Conservation (phyloP, 768 basidiomycete genomes). For the Fibroporia radiculosa region DNA sequence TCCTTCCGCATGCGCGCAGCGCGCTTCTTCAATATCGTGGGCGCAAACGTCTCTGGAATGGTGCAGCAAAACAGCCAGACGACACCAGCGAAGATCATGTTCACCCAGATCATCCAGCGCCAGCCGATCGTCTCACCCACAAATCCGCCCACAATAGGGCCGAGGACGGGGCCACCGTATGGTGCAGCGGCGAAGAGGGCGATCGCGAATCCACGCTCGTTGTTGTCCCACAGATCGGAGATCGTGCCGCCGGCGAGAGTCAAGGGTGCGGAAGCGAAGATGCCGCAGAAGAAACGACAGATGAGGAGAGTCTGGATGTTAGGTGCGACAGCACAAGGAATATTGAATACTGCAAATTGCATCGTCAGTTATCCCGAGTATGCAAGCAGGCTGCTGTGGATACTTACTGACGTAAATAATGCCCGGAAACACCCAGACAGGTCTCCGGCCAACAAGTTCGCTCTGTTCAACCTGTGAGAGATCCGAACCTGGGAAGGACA, state of each 20-base stretch:
- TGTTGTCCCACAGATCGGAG: constrained; percentile 30
- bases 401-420: constrained; percentile 29
- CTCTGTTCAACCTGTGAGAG: constrained; percentile 21
- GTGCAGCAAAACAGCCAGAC: constrained; percentile 21
- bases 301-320: constrained; percentile 35
- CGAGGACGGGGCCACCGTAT: constrained; percentile 38
- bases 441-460: constrained; percentile 32
- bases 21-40: constrained; percentile 31
- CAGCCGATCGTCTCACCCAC: constrained; percentile 33
- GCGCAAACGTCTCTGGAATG: constrained; percentile 43
- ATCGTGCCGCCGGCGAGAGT: constrained; percentile 29
- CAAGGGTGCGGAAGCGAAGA: constrained; percentile 30
- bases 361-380: background rate
- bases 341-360: constrained; percentile 24
- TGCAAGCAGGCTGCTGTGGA: background rate
- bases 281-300: constrained; percentile 34
- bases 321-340: constrained; percentile 32
- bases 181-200: constrained; percentile 34
- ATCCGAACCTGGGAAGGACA: background rate
- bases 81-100: constrained; percentile 33
- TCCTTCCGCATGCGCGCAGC: constrained; percentile 32
- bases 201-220: constrained; percentile 33
- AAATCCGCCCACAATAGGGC: constrained; percentile 46
- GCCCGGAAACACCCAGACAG: constrained; percentile 31
- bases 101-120: constrained; percentile 33